Base-by-base conservation (phyloP, 371 early-diverging fungal species). In the Zancudomyces culisetae region DNA sequence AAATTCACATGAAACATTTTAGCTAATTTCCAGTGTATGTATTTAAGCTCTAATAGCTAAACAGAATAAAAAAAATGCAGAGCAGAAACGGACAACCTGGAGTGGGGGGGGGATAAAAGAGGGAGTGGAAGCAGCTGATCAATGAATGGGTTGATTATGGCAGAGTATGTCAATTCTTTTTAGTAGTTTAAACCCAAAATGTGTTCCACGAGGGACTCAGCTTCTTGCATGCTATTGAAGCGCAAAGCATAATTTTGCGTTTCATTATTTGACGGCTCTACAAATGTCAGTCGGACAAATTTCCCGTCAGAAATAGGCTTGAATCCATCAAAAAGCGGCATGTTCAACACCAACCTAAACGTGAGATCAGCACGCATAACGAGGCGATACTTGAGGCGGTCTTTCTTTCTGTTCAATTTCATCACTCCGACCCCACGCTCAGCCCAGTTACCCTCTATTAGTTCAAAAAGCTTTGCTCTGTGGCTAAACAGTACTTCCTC, bases 301-400 rank as follows among this genome's bases (percentile, higher is more conserved):
- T 68, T 66, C 22, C 75, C 71, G 54, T 78, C 70, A 30, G 68
- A 64, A 40, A 61, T 60, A 2, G 71, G 67, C 46, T 70, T 69
- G 71, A 79, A 73, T 1, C 70, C 76, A 2, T 60, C 41, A 47
- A 76, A 75, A 54, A 79, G 50, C 10, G 61, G 58, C 12, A 70
- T 50, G 49, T 79, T 80, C 27, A 80, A 64, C 42, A 80, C 77
- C 20, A 79, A 59, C 24, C 75, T 57, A 48, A 61, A 72, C 6
- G 79, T 78, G 29, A 70, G 67, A 45, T 79, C 78, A 0, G 76
- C 69, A 19, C 80, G 70, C 80, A 80, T 80, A 3, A 79, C 70
- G 43, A 78, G 55, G 19, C 76, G 70, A 19, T 64, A 55, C 18
- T 58, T 49, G 23, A 3, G 18, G 1, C 23, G 8, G 22, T 53